Evolutionary conservation across 1,284 basidiomycete genomes (phyloP), one percentile per base, ranked within the genome.

Genomic region (Pascua sp.): DNA sequence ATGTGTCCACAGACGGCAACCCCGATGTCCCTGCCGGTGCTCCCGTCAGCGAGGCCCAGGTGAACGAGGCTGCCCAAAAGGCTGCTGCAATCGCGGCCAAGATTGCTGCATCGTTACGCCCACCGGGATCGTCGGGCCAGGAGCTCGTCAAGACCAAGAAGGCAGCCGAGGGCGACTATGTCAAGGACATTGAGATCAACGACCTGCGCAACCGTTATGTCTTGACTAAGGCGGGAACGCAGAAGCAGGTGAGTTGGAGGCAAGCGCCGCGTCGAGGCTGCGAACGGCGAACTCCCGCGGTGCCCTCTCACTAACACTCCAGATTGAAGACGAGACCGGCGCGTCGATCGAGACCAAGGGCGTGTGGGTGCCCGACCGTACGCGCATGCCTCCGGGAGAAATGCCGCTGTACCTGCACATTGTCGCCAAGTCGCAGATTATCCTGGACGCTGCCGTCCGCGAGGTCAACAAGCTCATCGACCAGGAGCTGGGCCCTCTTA

Each of bases 381-480:
- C 83, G 53, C 94, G 88, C 76, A 90, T 92, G 16, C 89, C 88
- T 8, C 91, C 90, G 68, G 91, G 84, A 75, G 94, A 98, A 71
- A 92, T 93, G 37, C 91, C 96, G 12, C 80, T 98, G 56, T 98
- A 94, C 78, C 84, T 98, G 37, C 95, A 98, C 78, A 87, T 98
- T 65, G 86, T 90, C 32, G 95, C 93, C 8, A 84, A 85, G 18
- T 84, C 88, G 12, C 83, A 87, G 68, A 88, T 93, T 51, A 81
- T 85, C 52, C 80, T 98, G 56, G 87, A 93, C 64, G 84, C 80
- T 7, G 95, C 91, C 0, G 84, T 94, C 17, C 85, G 83, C 57
- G 91, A 85, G 68, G 82, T 98, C 59, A 86, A 94, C 62, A 91
- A 95, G 10, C 80, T 97, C 39, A 89, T 96, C 64, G 77, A 84